Percentiles rank a stretch among this genome's conserved stretches.
These are phyloP conservation scores for Colletotrichum musae DNA, from an alignment of 2,329 filamentous ascomycete species.

Conservation along the genomic window DNA sequence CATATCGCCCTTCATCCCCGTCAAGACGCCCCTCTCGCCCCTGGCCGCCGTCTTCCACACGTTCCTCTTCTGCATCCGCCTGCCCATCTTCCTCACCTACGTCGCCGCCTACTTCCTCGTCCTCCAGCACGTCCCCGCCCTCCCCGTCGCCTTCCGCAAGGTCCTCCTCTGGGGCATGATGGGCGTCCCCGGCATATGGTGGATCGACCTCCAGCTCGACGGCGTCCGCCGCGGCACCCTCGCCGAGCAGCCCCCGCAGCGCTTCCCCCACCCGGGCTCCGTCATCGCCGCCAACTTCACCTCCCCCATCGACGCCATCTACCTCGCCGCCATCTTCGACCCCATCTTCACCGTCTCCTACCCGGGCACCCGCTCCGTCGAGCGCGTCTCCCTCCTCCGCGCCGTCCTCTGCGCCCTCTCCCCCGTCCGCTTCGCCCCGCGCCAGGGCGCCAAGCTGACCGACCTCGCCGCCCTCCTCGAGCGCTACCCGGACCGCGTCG, in stretches of 20 bases:
- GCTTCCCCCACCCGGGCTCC: conserved; percentile 83
- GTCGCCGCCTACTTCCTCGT: conserved; percentile 81
- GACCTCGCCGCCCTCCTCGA: conserved; percentile 75
- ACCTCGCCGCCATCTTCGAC: conserved; percentile 95
- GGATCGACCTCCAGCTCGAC: conserved; percentile 98
- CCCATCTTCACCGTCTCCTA: conserved; percentile 93
- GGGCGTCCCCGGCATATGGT: conserved; percentile 93
- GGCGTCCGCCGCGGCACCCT: conserved; percentile 94
- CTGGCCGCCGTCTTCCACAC: conserved; percentile 76
- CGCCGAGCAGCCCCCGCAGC: conserved; percentile 78
- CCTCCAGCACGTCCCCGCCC: conserved; percentile 81
- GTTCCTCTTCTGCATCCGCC: conserved; percentile 83
- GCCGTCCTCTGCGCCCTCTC: conserved; percentile 83
- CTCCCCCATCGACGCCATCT: conserved; percentile 92
- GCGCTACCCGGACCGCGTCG: conserved; percentile 79
- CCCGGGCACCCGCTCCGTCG: conserved; percentile 80
- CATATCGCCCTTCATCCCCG: conserved; percentile 94
- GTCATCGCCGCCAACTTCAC: conserved; percentile 94
- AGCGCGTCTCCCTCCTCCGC: conserved; percentile 81
- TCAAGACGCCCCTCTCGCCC: conserved; percentile 75
- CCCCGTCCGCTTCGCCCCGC: conserved; percentile 64
- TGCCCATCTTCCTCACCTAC: conserved; percentile 82
- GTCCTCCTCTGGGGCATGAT: conserved; percentile 89
- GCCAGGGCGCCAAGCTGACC: conserved; percentile 64
- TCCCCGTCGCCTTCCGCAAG: conserved; percentile 78